phyloP scores from a whole-genome alignment of 768 basidiomycete genomes.

The Phlebiopsis gigantea region DNA sequence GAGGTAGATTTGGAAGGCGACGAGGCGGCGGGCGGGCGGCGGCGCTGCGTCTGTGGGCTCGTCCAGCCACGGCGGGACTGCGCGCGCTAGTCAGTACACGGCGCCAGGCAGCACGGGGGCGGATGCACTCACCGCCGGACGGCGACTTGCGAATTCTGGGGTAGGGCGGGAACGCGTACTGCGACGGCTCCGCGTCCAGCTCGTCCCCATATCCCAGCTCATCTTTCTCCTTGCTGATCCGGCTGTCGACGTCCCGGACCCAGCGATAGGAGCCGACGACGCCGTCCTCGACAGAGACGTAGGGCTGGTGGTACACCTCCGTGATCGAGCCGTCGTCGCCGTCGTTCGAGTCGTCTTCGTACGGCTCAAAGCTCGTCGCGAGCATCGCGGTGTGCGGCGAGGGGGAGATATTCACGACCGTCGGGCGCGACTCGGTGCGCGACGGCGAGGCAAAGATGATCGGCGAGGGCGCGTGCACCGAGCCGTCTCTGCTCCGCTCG shows the following conservation, averaged over 20 bases:
- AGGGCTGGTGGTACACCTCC: not conserved
- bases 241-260: constrained; percentile 15
- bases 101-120: not conserved
- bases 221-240: constrained; percentile 15
- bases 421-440: constrained; percentile 7
- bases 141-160: constrained; percentile 9
- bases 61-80: constrained; percentile 12
- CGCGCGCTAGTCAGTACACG: not conserved
- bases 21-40: constrained; percentile 22
- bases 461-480: constrained; percentile 19
- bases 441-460: constrained; percentile 20
- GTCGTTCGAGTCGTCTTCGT: constrained; percentile 11
- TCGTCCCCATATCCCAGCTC: constrained; percentile 16
- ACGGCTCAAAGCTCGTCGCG: too few species aligned
- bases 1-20: constrained; percentile 52
- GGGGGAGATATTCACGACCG: constrained; percentile 5
- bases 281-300: constrained; percentile 10
- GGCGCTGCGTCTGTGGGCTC: constrained; percentile 3
- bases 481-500: not conserved
- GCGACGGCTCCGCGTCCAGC: constrained; percentile 1
- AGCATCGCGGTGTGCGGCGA: constrained; percentile 6
- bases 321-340: constrained; percentile 13
- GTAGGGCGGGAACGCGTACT: constrained; percentile 8
- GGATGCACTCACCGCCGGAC: constrained; percentile 6
- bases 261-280: constrained; percentile 17